A percentile compares a stretch with the other conserved stretches of the same genome.
phyloP scores from a whole-genome alignment of 1,284 basidiomycete species.

The Ceratobasidium sp. region DNA sequence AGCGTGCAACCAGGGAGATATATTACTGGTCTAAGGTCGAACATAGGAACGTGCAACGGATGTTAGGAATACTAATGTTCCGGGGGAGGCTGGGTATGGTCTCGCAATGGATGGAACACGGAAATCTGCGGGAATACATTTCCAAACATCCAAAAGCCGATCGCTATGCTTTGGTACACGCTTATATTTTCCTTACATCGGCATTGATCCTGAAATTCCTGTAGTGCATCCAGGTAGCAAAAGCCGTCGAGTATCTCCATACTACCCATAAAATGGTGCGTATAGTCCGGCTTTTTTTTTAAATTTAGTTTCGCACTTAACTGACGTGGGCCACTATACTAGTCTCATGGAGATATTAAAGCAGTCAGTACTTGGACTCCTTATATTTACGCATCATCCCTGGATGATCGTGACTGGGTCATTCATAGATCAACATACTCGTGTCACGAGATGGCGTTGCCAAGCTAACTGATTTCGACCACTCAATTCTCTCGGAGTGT shows the following conservation, averaged over 20 bases:
- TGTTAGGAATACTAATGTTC: conserved; percentile 14
- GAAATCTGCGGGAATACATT: conserved; percentile 11
- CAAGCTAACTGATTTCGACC: background rate
- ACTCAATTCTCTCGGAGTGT: background rate
- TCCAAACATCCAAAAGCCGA: background rate
- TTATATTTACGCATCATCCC: no score
- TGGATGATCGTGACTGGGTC: no score
- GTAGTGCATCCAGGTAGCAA: no score
- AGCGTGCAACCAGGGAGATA: conserved; percentile 19
- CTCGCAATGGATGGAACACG: conserved; percentile 9
- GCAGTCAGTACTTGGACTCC: no score
- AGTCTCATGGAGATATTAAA: no score
- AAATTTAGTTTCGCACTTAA: no score
- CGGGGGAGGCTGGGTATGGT: conserved; percentile 16
- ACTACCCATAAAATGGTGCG: no score
- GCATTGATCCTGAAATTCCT: no score
- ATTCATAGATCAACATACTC: background rate
- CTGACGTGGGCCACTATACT: no score
- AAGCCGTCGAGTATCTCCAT: no score
- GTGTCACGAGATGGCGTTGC: background rate
- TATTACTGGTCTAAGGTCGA: conserved; percentile 13
- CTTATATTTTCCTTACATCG: no score
- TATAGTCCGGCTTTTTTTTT: no score
- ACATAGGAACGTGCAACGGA: conserved; percentile 1
- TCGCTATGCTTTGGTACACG: background rate